Percentiles rank a stretch among this genome's conserved stretches.
phyloP scores from a whole-genome alignment of 768 basidiomycete species.

The Lactarius deliciosus region DNA sequence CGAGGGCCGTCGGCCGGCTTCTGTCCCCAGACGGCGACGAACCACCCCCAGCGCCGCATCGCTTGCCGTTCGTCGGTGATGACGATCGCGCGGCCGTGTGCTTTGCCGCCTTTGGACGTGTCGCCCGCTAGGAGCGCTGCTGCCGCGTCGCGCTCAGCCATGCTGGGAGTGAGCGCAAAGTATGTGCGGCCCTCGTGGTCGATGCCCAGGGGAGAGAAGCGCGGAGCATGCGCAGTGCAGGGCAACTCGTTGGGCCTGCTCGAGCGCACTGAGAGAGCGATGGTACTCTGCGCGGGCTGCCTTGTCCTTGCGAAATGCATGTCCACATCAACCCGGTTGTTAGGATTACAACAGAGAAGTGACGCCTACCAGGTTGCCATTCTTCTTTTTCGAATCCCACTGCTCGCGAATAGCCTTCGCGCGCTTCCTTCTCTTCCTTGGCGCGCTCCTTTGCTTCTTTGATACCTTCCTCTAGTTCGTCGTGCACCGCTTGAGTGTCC shows the following conservation, averaged over 20 bases:
- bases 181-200: constrained; percentile 68
- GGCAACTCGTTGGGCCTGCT: constrained; percentile 55
- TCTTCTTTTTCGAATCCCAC: constrained; percentile 46
- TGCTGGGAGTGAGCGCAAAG: constrained; percentile 62
- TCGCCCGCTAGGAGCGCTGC: constrained; percentile 36
- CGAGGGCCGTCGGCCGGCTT: constrained; percentile 37
- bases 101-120: constrained; percentile 39
- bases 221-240: constrained; percentile 46
- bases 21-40: constrained; percentile 72
- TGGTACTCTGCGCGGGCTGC: constrained; percentile 50
- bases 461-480: constrained; percentile 59
- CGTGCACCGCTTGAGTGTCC: constrained; percentile 48
- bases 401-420: constrained; percentile 56
- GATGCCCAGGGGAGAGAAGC: constrained; percentile 63
- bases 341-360: background rate
- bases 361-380: constrained; percentile 20
- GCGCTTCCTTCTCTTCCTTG: constrained; percentile 53
- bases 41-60: constrained; percentile 70
- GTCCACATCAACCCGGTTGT: background rate
- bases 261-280: constrained; percentile 47
- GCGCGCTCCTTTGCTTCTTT: constrained; percentile 54
- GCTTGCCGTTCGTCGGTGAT: constrained; percentile 50
- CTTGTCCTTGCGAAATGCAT: constrained; percentile 40
- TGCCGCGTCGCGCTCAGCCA: constrained; percentile 54
- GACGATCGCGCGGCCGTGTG: constrained; percentile 42